phyloP scores from a whole-genome alignment of 1,139 yeast species.

The Nadsonia starkeyi-henricii region DNA sequence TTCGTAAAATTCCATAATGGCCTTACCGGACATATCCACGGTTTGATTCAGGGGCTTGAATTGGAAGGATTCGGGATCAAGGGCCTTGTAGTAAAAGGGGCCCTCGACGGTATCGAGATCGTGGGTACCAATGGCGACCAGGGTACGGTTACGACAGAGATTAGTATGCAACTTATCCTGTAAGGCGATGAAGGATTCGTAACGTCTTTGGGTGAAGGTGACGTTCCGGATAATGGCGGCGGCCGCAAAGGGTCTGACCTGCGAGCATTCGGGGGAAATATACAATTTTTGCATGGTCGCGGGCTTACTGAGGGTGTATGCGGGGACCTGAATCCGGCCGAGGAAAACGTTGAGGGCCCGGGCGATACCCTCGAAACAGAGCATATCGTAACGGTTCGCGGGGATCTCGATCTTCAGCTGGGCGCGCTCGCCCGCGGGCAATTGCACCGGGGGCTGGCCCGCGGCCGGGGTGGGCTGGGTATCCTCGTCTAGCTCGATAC shows the following conservation, averaged over 20 bases:
- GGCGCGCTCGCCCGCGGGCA: conserved; percentile 67
- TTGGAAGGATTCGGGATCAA: conserved; percentile 49
- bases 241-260: conserved; percentile 84
- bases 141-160: conserved; percentile 89
- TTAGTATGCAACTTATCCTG: conserved; percentile 95
- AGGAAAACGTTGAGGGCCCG: conserved; percentile 86
- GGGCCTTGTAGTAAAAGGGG: conserved; percentile 82
- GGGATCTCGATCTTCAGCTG: conserved; percentile 94
- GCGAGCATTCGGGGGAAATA: conserved; percentile 57
- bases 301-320: conserved; percentile 44
- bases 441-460: conserved; percentile 28
- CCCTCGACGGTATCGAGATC: conserved; percentile 72
- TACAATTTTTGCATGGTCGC: conserved; percentile 37
- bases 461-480: conserved; percentile 25
- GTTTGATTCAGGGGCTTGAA: conserved; percentile 81
- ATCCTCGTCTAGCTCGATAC: conserved; percentile 95
- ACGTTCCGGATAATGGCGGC: conserved; percentile 83
- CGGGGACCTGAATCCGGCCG: conserved; percentile 54
- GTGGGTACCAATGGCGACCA: conserved; percentile 98
- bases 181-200: conserved; percentile 86
- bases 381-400: conserved; percentile 94
- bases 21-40: conserved; percentile 58
- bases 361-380: conserved; percentile 95
- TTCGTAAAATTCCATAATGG: conserved; percentile 81
- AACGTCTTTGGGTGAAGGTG: conserved; percentile 65